Evolutionary conservation across 2,329 filamentous ascomycete species (phyloP).

Genomic region (Hymenoscyphus infarciens): DNA sequence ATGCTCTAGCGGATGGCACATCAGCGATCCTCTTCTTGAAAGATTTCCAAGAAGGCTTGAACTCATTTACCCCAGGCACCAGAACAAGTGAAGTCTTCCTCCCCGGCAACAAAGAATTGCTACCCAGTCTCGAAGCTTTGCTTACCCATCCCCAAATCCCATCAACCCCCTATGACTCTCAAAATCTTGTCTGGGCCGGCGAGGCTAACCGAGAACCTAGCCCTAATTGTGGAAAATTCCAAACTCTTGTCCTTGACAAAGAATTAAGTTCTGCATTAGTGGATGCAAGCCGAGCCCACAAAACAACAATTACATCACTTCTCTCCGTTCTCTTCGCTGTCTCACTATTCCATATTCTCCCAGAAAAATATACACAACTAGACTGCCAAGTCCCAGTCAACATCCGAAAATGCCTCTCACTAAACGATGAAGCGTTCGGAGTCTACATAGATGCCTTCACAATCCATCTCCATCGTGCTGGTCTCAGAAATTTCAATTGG

Average conservation of each 20-base stretch:
- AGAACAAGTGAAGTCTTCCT: neutral
- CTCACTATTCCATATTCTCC: neutral
- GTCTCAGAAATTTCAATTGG: neutral
- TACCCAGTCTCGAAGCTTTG: neutral
- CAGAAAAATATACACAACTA: neutral
- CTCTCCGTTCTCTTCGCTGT: neutral
- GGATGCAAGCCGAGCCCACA: neutral
- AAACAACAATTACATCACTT: neutral
- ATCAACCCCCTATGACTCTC: neutral
- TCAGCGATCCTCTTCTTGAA: neutral
- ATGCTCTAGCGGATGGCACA: conserved; percentile 1
- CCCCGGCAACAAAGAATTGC: neutral
- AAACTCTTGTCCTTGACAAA: neutral
- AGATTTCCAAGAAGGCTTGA: conserved; percentile 4
- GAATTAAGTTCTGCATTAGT: neutral
- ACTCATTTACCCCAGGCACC: neutral
- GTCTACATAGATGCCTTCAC: neutral
- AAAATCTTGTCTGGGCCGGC: neutral
- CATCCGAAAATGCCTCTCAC: neutral
- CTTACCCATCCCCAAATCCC: neutral
- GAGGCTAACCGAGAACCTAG: neutral
- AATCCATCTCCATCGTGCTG: neutral
- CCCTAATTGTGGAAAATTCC: neutral
- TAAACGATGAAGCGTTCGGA: neutral
- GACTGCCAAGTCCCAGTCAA: neutral